Base-by-base conservation (phyloP, 2,329 filamentous ascomycete genomes). In the Xylariales sp. region DNA sequence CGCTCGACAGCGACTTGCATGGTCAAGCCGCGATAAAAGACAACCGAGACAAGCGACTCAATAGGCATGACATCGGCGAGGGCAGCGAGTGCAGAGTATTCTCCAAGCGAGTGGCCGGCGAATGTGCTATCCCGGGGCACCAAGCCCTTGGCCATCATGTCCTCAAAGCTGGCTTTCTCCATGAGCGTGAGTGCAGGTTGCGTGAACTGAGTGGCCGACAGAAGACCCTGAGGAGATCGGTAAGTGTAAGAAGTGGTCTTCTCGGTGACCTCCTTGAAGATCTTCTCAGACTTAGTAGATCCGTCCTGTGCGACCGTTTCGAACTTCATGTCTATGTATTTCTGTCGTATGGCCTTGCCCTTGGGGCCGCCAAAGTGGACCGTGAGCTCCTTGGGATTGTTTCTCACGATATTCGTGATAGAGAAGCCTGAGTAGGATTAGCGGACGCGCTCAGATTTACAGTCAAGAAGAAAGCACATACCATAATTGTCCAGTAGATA, bases 291-390 rank as follows among this genome's bases (percentile, higher is more conserved):
- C 69, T 96, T 97, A 71, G 95, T 89, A 25, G 80, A 80, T 19
- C 93, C 93, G 63, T 98, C 93, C 2, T 87, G 72, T 45, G 85
- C 86, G 40, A 98, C 89, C n/a, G 91, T 94, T 73, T 98, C 93
- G 66, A 97, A 98, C 35, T 91, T 97, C 93, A 98, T 98, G 46
- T 91, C 84, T 86, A 97, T 97, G 74, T 98, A 98, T 69, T 98
- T 98, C 61, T 95, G 86, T 49, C 93, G 88, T 55, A 98, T 98
- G 38, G 88, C 89, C 71, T 97, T 98, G 60, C 93, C 93, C 45
- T 88, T 86, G 47, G 93, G 89, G 36, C 93, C 93, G 70, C 94
- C 93, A 60, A 98, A 98, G 73, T 98, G 87, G 51, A 98, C 88
- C 4, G 94, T 98, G 42, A 98, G 82, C 70, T 97, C 93, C 75